Conservation (phyloP, 768 basidiomycete genomes). For the Termitomyces sp. region DNA sequence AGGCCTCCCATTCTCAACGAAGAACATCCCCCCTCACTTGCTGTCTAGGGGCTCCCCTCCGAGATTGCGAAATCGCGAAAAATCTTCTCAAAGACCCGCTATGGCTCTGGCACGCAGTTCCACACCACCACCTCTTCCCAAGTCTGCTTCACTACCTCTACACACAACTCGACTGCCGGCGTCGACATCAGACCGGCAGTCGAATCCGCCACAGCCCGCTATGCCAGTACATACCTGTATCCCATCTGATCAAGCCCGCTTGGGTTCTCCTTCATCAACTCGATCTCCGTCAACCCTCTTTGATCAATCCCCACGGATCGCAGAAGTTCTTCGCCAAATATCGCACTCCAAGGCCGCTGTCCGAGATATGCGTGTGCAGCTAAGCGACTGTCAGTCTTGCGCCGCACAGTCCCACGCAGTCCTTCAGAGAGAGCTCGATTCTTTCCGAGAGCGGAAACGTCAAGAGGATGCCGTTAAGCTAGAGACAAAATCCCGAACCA, state of each 20-base stretch:
- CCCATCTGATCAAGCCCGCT: slow-evolving; percentile 23
- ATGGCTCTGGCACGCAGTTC: slow-evolving; percentile 47
- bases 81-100: slow-evolving; percentile 37
- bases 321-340: slow-evolving; percentile 75
- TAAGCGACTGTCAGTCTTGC: slow-evolving; percentile 52
- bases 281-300: slow-evolving; percentile 38
- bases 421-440: slow-evolving; percentile 71
- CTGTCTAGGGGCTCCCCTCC: slow-evolving; percentile 46
- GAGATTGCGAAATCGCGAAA: slow-evolving; percentile 52
- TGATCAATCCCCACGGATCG: slow-evolving; percentile 66
- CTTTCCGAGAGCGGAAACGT: slow-evolving; percentile 68
- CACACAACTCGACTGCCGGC: slow-evolving; percentile 50
- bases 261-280: slow-evolving; percentile 26
- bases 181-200: slow-evolving; percentile 25
- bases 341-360: slow-evolving; percentile 54
- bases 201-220: slow-evolving; percentile 20
- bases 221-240: slow-evolving; percentile 22
- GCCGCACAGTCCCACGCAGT: slow-evolving; percentile 55
- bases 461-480: slow-evolving; percentile 75
- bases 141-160: slow-evolving; percentile 74
- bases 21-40: slow-evolving; percentile 10
- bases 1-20: slow-evolving; percentile 48
- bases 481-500: slow-evolving; percentile 81
- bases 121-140: slow-evolving; percentile 81
- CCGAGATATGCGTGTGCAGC: slow-evolving; percentile 63